Percentiles rank a stretch among this genome's conserved stretches.
phyloP scores from a whole-genome alignment of 1,284 basidiomycete species.

The Neolentinus lepideus region DNA sequence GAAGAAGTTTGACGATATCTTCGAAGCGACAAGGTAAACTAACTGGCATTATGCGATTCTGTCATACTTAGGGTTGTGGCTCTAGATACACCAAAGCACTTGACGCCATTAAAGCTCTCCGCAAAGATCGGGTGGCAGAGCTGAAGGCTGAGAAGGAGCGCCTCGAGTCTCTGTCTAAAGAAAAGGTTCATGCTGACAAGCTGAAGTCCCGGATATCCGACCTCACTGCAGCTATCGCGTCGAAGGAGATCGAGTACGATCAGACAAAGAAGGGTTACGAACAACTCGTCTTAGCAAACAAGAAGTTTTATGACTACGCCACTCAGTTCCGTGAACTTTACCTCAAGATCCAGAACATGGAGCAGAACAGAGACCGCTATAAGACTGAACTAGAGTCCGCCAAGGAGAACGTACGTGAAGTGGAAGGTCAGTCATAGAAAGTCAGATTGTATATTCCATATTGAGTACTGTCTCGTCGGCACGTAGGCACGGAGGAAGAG shows the following conservation, averaged over 20 bases:
- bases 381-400: conserved; percentile 56
- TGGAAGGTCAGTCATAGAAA: conserved; percentile 46
- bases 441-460: conserved; percentile 3
- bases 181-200: conserved; percentile 86
- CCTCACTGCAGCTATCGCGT: conserved; percentile 52
- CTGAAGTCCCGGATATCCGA: conserved; percentile 66
- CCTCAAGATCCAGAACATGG: conserved; percentile 61
- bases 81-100: conserved; percentile 92
- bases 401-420: conserved; percentile 61
- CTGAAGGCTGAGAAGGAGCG: conserved; percentile 92
- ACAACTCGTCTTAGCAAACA: conserved; percentile 66
- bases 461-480: neutral
- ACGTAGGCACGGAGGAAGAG: conserved; percentile 72
- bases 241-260: conserved; percentile 74
- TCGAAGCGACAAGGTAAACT: conserved; percentile 87
- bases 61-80: neutral
- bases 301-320: conserved; percentile 78
- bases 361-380: conserved; percentile 53
- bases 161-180: conserved; percentile 71
- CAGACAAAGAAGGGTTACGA: conserved; percentile 64
- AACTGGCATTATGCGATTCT: conserved; percentile 4
- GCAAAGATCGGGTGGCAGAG: conserved; percentile 88
- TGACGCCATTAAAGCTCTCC: conserved; percentile 83
- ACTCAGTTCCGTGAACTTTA: conserved; percentile 84
- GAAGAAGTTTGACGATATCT: conserved; percentile 99